Evolutionary conservation across 495 filamentous ascomycete genomes (phyloP).

Genomic region (Penicillium simplicissimum): DNA sequence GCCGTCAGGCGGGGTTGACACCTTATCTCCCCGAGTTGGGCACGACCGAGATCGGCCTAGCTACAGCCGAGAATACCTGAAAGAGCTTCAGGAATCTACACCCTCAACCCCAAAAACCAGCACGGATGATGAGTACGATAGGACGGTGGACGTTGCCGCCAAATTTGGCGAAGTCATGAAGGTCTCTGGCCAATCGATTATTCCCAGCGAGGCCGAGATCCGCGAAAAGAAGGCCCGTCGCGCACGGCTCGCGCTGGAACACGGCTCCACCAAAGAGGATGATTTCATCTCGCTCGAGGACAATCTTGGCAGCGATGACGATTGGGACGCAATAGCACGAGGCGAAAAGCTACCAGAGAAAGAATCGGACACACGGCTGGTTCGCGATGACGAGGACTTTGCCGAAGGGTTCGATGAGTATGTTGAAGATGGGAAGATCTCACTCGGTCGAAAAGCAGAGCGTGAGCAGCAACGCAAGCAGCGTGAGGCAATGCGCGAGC

Average conservation of each 20-base stretch:
- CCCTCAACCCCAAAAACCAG: constrained; percentile 71
- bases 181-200: constrained; percentile 42
- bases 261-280: constrained; percentile 61
- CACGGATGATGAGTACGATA: constrained; percentile 51
- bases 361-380: constrained; percentile 65
- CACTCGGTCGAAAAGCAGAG: constrained; percentile 78
- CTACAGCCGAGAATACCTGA: constrained; percentile 85
- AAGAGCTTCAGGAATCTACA: constrained; percentile 79
- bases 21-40: constrained; percentile 55
- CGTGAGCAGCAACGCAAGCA: constrained; percentile 67
- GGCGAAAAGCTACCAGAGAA: constrained; percentile 39
- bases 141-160: constrained; percentile 65
- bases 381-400: constrained; percentile 89
- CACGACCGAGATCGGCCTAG: constrained; percentile 71
- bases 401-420: constrained; percentile 93
- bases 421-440: constrained; percentile 78
- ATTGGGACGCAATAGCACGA: constrained; percentile 44
- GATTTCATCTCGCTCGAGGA: constrained; percentile 81
- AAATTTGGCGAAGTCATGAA: constrained; percentile 60
- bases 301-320: constrained; percentile 42
- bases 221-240: constrained; percentile 88
- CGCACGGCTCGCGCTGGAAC: constrained; percentile 72
- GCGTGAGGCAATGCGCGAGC: constrained; percentile 74
- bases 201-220: constrained; percentile 88
- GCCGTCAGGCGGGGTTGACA: constrained; percentile 42